Base-by-base conservation (phyloP, 1,139 yeast species). In the Nakaseomyces sp. region DNA sequence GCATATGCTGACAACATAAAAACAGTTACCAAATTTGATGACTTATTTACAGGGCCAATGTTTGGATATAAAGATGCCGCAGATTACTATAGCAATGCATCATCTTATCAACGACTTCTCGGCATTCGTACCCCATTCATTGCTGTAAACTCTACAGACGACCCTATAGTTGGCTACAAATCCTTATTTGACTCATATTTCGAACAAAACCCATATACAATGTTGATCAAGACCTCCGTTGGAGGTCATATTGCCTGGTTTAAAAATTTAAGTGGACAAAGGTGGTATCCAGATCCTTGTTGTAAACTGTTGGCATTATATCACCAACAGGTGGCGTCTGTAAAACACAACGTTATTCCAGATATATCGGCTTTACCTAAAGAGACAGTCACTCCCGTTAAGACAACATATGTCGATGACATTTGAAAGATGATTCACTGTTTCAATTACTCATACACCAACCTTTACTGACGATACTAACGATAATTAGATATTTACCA, bases 231-330 rank as follows among this genome's bases (percentile, higher is more conserved):
- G 32, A 73, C 84, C 2, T 70, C 74, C 25, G 62, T 71, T 32
- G 88, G 88, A 28, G 86, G 86, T 1, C 87, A 81, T 59, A 67
- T 77, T 46, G 81, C 79, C 1, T 77, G 81, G 81, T 75, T 74
- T 50, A 48, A 46, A 30, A 69, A 68, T 40, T 56, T 64, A 50
- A 63, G 65, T 40, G 74, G 77, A 28, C 62, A 61, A 12, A 67
- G 86, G 50, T 81, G 87, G 87, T 70, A 70, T 45, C 59, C 67
- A 3, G 64, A 66, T n/a, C 75, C 75, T 19, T 42, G 70, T 25
- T 54, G 69, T 26, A 57, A 55, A 43, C 57, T 69, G 19, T 47
- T 71, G 33, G 53, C 49, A 8, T 55, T 54, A 6, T 64, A 61
- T 44, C 63, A 68, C 45, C 48, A 50, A 4, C 49, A 58, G 12